Base-by-base conservation (phyloP, 495 filamentous ascomycete species). In the Aspergillus ostianus region DNA sequence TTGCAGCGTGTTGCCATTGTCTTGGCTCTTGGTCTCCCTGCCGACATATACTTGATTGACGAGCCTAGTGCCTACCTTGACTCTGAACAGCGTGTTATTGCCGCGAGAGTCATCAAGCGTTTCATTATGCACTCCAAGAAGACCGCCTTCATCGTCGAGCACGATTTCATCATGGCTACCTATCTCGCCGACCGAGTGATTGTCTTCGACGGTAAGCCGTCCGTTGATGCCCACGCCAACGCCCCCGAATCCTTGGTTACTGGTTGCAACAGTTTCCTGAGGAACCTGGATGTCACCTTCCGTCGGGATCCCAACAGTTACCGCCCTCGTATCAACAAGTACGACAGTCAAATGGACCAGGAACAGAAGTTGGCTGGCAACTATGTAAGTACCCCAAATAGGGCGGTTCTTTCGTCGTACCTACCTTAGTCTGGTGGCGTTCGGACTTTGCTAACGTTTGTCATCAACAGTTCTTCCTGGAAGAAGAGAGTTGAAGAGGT, bases 121-220 rank as follows among this genome's bases (percentile, higher is more conserved):
- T 98, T 97, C 84, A 97, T 98, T 67, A 98, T 98, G 94, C 93
- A 98, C 82, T 86, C 91, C 58, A 98, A 98, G 87, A 98, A 98
- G 84, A 98, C 94, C 0, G 94, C 95, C 41, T 98, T 98, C 73
- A 85, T 98, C 62, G 94, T 98, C 66, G 94, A 98, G 86, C 94
- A 98, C 88, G 95, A 98, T 86, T 98, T 98, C 80, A 98, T 97
- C 80, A 98, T 98, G 94, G 92, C 92, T 29, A 90, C 94, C 18
- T 98, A 98, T 73, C 86, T 98, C 19, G 94, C 95, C 46, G 94
- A 98, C 68, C 90, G 93, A 65, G 94, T 98, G 69, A 98, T 98
- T 70, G 94, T 98, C 63, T 98, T 98, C 68, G 94, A 97, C 70
- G 94, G 94, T 64, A 70, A 93, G 75, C 92, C 95, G 15, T 94